These are phyloP conservation scores for Lasiodiplodia gonubiensis DNA, from an alignment of 2,329 filamentous ascomycete genomes.

Conservation along the genomic window DNA sequence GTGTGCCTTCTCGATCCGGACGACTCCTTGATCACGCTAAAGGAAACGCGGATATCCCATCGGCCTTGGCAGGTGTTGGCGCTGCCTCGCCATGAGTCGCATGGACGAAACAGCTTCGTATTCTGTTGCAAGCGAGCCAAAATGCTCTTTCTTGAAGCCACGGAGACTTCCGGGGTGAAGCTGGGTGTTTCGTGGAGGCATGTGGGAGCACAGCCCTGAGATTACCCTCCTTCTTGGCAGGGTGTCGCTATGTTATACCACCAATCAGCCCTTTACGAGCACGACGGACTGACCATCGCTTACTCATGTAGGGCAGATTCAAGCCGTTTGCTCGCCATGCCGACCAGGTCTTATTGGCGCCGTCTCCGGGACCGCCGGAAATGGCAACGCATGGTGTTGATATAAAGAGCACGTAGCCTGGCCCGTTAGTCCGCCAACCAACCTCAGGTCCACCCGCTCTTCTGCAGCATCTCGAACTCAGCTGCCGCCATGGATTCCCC, in stretches of 20 bases:
- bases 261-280: slow-evolving; percentile 3
- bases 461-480: neutral
- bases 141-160: neutral
- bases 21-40: neutral
- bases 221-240: slow-evolving; percentile 16
- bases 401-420: slow-evolving; percentile 1
- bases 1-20: neutral
- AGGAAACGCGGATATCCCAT: neutral
- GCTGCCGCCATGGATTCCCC: slow-evolving; percentile 9
- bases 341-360: neutral
- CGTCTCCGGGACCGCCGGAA: slow-evolving; percentile 5
- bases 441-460: neutral
- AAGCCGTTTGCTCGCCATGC: neutral
- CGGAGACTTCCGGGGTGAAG: neutral
- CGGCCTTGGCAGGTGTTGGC: slow-evolving; percentile 20
- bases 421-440: neutral
- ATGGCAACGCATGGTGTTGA: neutral
- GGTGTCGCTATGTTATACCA: slow-evolving; percentile 11
- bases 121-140: slow-evolving; percentile 20
- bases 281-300: neutral
- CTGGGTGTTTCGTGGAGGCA: too few relatives aligned
- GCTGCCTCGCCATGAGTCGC: slow-evolving; percentile 12
- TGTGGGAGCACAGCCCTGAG: neutral
- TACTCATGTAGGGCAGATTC: neutral
- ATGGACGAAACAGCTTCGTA: slow-evolving; percentile 10